Evolutionary conservation across 2,329 filamentous ascomycete species (phyloP), one percentile per base, ranked within the genome.

Genomic region (Davidsoniella eucalypti): DNA sequence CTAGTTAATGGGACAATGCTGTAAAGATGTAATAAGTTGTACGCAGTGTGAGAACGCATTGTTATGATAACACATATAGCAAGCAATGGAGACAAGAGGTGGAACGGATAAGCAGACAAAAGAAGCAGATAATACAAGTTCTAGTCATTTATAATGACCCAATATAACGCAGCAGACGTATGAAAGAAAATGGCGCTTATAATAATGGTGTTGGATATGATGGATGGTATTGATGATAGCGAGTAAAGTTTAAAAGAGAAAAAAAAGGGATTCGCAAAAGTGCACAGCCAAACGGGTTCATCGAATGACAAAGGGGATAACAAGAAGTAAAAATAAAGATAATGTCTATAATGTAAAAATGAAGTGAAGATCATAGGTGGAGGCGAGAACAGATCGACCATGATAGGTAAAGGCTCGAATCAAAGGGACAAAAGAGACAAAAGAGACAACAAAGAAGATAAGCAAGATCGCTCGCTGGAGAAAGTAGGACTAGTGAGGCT

Each of bases 291-390:
- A 23, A 33, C 29, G 6, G 12, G 12, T 10, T 9, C 12, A 12
- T 33, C 29, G 8, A 10, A 12, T 33, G 29, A 33, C 29, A 10
- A 33, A 33, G 9, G 12, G 29, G 26, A 16, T 26, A 44, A 17
- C 25, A 25, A 9, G 40, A 41, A 9, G 25, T 39, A 41, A 26
- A 49, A 33, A 41, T 43, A 49, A 23, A 44, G 16, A n/a, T n/a
- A n/a, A n/a, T n/a, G 25, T 26, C 29, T 21, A 41, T 44, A 37
- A 52, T 23, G 39, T 33, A 44, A 44, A 48, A 49, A 47, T 26
- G 39, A 16, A 44, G 36, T 36, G 26, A 43, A 12, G 3, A 18
- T 36, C 29, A 45, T 29, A 44, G 21, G 7, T 7, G 21, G 39
- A 8, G 29, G 29, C 29, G 29, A 33, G 29, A 33, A 33, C 29